Evolutionary conservation across 441 rosid genomes (phyloP).

Genomic region (Capsella rubella): DNA sequence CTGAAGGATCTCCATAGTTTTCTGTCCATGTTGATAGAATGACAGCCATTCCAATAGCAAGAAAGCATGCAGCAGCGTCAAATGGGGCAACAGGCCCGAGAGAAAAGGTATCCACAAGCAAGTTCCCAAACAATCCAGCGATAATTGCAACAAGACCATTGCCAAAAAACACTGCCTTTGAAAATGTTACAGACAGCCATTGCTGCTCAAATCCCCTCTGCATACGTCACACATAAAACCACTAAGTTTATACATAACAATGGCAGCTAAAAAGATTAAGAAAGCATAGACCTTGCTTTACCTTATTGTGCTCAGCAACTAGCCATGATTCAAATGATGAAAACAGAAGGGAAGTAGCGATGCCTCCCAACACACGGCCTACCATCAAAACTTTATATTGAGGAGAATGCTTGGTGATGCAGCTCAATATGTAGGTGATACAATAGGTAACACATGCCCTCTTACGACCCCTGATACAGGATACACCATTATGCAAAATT

Average conservation of each 20-base stretch:
- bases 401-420: constrained; percentile 97
- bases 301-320: constrained; percentile 99
- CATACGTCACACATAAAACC: constrained; percentile 33
- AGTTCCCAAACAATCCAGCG: constrained; percentile 91
- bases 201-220: constrained; percentile 98
- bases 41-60: constrained; percentile 93
- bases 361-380: constrained; percentile 97
- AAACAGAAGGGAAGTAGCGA: constrained; percentile 93
- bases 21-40: constrained; percentile 93
- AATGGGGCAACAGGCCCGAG: constrained; percentile 99
- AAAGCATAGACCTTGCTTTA: constrained; percentile 34
- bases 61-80: constrained; percentile 97
- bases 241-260: background rate
- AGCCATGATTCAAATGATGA: constrained; percentile 99
- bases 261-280: background rate
- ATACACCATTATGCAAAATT: constrained; percentile 32
- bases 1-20: constrained; percentile 94
- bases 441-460: constrained; percentile 93
- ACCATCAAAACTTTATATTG: constrained; percentile 91
- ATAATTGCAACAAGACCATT: constrained; percentile 97
- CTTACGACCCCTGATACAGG: constrained; percentile 81
- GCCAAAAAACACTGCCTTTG: constrained; percentile 97
- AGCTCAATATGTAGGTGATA: constrained; percentile 88
- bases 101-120: constrained; percentile 78
- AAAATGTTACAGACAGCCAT: constrained; percentile 93